Evolutionary conservation across 257 asterid genomes (phyloP).

Genomic region (Galeopsis tetrahit): DNA sequence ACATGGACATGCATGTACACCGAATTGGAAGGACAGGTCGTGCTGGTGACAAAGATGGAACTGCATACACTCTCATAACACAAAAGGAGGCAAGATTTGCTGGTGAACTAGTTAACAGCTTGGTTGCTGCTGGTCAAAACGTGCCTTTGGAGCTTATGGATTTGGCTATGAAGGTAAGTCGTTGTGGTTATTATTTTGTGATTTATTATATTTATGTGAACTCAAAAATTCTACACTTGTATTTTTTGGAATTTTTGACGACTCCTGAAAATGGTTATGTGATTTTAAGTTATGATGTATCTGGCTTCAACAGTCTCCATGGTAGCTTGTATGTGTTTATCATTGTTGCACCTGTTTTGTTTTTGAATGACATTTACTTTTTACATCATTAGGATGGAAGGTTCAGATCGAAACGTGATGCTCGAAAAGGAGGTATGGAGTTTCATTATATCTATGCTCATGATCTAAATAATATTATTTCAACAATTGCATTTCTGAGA

Average conservation of each 20-base stretch:
- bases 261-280: neutral
- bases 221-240: neutral
- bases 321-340: slow-evolving; percentile 8
- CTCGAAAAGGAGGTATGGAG: slow-evolving; percentile 94
- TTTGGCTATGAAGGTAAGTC: slow-evolving; percentile 95
- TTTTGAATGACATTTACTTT: slow-evolving; percentile 45
- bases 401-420: slow-evolving; percentile 96
- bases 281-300: neutral
- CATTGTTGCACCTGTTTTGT: slow-evolving; percentile 29
- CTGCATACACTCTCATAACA: slow-evolving; percentile 93
- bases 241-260: neutral
- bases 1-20: slow-evolving; percentile 99
- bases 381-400: slow-evolving; percentile 84
- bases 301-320: slow-evolving; percentile 13
- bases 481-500: slow-evolving; percentile 9
- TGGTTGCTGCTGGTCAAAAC: slow-evolving; percentile 97
- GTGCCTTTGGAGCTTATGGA: slow-evolving; percentile 89
- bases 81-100: slow-evolving; percentile 97
- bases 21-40: slow-evolving; percentile 99
- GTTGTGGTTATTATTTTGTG: neutral
- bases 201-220: neutral
- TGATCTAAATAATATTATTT: slow-evolving; percentile 22
- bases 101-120: slow-evolving; percentile 87
- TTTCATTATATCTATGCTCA: slow-evolving; percentile 32
- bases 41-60: slow-evolving; percentile 99